Percentiles rank a stretch among this genome's conserved stretches.
Conservation (phyloP, 202 grass and related monocot genomes). For the Zizania palustris region DNA sequence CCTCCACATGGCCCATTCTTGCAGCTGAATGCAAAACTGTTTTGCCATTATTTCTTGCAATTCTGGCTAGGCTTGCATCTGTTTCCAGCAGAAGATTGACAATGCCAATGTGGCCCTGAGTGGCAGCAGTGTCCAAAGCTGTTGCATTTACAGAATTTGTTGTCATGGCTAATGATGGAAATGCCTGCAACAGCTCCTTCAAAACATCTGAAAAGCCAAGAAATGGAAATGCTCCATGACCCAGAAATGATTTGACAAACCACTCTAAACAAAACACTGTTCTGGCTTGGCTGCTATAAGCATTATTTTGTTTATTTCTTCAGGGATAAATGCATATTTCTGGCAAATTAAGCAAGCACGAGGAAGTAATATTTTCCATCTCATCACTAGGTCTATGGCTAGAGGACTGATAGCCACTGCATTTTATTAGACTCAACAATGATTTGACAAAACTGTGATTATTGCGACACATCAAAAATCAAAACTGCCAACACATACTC, state of each 20-base stretch:
- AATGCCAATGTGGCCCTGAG: constrained; percentile 86
- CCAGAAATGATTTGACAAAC: neutral
- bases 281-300: neutral
- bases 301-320: neutral
- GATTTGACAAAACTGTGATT: constrained; percentile 4
- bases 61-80: constrained; percentile 83
- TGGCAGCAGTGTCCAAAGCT: constrained; percentile 92
- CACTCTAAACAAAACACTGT: constrained; percentile 16
- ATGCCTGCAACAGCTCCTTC: constrained; percentile 73
- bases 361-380: neutral
- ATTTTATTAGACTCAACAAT: neutral
- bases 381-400: neutral
- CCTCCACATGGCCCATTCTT: constrained; percentile 94
- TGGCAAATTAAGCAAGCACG: constrained; percentile 11
- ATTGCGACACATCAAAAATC: neutral
- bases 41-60: constrained; percentile 95
- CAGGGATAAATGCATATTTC: neutral
- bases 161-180: constrained; percentile 91
- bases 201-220: constrained; percentile 70
- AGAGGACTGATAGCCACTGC: neutral
- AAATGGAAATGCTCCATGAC: constrained; percentile 31
- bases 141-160: constrained; percentile 91
- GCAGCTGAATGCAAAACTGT: constrained; percentile 90
- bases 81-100: constrained; percentile 95
- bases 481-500: neutral